Evolutionary conservation across 2,329 filamentous ascomycete genomes (phyloP).

Genomic region (Grosmannia serpens): DNA sequence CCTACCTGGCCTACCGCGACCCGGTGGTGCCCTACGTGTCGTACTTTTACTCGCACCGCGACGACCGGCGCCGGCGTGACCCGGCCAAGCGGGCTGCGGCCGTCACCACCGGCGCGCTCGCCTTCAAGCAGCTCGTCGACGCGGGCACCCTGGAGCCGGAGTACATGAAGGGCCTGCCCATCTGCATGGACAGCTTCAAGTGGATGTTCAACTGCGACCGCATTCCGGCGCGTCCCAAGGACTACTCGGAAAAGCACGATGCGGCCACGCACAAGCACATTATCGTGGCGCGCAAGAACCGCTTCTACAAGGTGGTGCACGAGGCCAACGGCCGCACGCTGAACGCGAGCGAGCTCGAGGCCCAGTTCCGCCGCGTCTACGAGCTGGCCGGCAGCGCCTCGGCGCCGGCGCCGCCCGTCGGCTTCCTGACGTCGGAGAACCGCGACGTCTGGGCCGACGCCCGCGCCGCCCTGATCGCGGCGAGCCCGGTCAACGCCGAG

Average conservation of each 20-base stretch:
- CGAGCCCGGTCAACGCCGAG: conserved; percentile 67
- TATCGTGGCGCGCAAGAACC: conserved; percentile 84
- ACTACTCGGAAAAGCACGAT: conserved; percentile 74
- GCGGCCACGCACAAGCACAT: conserved; percentile 67
- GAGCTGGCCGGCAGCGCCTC: conserved; percentile 48
- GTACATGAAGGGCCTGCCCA: conserved; percentile 95
- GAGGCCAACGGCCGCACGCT: conserved; percentile 75
- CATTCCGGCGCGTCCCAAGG: conserved; percentile 69
- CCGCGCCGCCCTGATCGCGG: conserved; percentile 60
- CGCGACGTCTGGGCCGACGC: conserved; percentile 87
- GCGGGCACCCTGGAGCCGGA: conserved; percentile 76
- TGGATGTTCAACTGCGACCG: conserved; percentile 98
- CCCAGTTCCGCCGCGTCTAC: conserved; percentile 79
- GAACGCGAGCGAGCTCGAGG: conserved; percentile 79
- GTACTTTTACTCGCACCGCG: conserved; percentile 98
- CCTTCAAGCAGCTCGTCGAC: conserved; percentile 93
- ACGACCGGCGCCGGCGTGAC: conserved; percentile 78
- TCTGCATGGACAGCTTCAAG: conserved; percentile 97
- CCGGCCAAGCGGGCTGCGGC: conserved; percentile 89
- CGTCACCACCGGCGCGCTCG: conserved; percentile 71
- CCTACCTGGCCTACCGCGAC: conserved; percentile 88
- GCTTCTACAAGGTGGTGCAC: conserved; percentile 86
- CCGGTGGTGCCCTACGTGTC: conserved; percentile 96
- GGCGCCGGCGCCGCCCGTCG: conserved; percentile 56
- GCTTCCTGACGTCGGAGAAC: conserved; percentile 81